phyloP scores from a whole-genome alignment of 225 moss, liverwort and hornwort species.

The Climacium dendroides region DNA sequence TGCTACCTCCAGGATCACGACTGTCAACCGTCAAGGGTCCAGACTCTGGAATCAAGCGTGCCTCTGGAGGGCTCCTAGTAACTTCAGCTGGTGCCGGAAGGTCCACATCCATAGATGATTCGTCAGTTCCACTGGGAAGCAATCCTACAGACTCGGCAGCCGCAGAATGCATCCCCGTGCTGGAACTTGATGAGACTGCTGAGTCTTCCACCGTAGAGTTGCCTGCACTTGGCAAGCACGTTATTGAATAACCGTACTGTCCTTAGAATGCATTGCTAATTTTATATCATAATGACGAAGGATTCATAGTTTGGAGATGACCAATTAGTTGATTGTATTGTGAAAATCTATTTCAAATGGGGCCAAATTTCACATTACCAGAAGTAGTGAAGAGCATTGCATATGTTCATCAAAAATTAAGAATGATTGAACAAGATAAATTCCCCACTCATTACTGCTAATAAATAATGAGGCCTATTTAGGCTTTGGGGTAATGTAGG shows the following conservation, averaged over 20 bases:
- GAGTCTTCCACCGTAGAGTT: background rate
- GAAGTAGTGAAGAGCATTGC: background rate
- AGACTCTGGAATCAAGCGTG: conserved; percentile 1
- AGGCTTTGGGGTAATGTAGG: background rate
- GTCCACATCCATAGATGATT: background rate
- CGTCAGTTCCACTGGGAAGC: background rate
- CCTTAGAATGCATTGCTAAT: background rate
- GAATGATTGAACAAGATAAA: background rate
- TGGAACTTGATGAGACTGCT: conserved; percentile 5
- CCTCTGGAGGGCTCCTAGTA: background rate
- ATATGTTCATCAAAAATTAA: background rate
- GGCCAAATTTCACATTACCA: background rate
- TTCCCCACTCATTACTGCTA: background rate
- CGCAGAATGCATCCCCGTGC: background rate
- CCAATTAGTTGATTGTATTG: background rate
- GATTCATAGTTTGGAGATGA: background rate
- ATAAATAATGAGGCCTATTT: background rate
- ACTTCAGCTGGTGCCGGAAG: background rate
- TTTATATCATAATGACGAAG: background rate
- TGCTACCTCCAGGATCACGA: background rate
- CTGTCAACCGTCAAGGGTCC: background rate
- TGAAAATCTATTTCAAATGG: background rate
- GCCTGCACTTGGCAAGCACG: conserved; percentile 2
- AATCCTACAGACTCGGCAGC: background rate
- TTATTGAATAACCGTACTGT: background rate